Percentiles rank a stretch among this genome's conserved stretches.
Conservation (phyloP, 495 filamentous ascomycete species). For the Penicillium egyptiacum region DNA sequence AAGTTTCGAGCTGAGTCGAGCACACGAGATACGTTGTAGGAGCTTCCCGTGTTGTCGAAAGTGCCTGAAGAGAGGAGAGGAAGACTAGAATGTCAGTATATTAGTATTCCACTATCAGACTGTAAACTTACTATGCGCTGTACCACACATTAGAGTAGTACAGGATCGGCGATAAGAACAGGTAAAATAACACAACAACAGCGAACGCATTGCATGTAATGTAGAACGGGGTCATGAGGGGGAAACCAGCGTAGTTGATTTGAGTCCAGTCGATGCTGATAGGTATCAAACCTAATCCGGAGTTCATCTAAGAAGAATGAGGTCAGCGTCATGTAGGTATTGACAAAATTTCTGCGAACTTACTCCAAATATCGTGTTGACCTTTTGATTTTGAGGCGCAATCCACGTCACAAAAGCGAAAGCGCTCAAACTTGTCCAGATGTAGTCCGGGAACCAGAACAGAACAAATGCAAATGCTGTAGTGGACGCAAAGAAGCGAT, state of each 20-base stretch:
- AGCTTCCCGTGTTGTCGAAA: constrained; percentile 60
- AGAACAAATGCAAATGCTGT: constrained; percentile 48
- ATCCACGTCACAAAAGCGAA: constrained; percentile 66
- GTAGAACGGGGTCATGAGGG: constrained; percentile 62
- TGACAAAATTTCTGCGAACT: constrained; percentile 65
- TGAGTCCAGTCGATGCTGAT: constrained; percentile 70
- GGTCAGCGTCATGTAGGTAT: constrained; percentile 70
- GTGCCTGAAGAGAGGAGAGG: constrained; percentile 59
- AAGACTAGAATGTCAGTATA: constrained; percentile 29
- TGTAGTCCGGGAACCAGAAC: constrained; percentile 76
- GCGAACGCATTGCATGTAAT: constrained; percentile 59
- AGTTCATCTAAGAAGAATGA: constrained; percentile 61
- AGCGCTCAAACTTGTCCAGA: constrained; percentile 65
- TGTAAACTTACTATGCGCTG: constrained; percentile 57
- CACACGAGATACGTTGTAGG: constrained; percentile 56
- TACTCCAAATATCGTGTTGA: constrained; percentile 68
- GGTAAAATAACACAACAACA: constrained; percentile 54
- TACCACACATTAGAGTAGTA: constrained; percentile 42
- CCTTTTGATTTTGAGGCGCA: constrained; percentile 54
- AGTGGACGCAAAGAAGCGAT: constrained; percentile 54
- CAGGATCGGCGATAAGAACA: constrained; percentile 58
- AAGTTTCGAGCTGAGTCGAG: constrained; percentile 52
- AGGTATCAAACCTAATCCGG: constrained; percentile 74
- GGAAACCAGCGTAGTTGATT: constrained; percentile 49
- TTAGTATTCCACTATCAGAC: constrained; percentile 22